phyloP scores from a whole-genome alignment of 2,329 filamentous ascomycete genomes.

The Pseudocercospora vitis region DNA sequence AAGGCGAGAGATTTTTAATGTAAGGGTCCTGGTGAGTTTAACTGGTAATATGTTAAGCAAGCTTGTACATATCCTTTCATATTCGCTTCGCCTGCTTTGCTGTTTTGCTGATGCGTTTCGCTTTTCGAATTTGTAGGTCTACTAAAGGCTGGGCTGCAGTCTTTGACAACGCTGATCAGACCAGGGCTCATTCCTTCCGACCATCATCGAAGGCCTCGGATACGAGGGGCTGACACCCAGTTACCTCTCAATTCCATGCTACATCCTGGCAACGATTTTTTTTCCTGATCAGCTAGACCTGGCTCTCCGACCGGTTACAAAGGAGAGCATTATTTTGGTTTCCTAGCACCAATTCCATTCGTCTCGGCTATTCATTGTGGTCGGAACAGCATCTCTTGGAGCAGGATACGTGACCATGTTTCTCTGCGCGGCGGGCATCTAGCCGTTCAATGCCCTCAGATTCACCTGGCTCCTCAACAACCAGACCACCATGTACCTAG shows the following conservation, averaged over 20 bases:
- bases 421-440: slow-evolving; percentile 12
- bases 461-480: slow-evolving; percentile 13
- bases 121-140: slow-evolving; percentile 9
- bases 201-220: slow-evolving; percentile 20
- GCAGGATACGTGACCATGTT: slow-evolving; percentile 10
- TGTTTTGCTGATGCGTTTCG: slow-evolving; percentile 34
- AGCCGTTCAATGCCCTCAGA: slow-evolving; percentile 12
- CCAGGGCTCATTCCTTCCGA: slow-evolving; percentile 16
- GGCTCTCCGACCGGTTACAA: slow-evolving; percentile 7
- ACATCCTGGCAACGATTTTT: slow-evolving; percentile 8
- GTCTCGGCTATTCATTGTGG: slow-evolving; percentile 11
- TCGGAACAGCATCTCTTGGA: slow-evolving; percentile 7
- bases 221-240: slow-evolving; percentile 16
- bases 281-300: slow-evolving; percentile 12
- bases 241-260: slow-evolving; percentile 17
- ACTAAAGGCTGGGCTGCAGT: neutral
- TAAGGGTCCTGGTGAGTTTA: slow-evolving; percentile 36
- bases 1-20: slow-evolving; percentile 35
- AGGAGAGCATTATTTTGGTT: slow-evolving; percentile 11
- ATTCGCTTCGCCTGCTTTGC: slow-evolving; percentile 33
- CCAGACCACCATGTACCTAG: too few relatives aligned
- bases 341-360: slow-evolving; percentile 11
- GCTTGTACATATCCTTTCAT: slow-evolving; percentile 38
- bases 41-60: slow-evolving; percentile 34
- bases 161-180: slow-evolving; percentile 2